phyloP scores from a whole-genome alignment of 805 yeast species.

The Saturnispora silvae region DNA sequence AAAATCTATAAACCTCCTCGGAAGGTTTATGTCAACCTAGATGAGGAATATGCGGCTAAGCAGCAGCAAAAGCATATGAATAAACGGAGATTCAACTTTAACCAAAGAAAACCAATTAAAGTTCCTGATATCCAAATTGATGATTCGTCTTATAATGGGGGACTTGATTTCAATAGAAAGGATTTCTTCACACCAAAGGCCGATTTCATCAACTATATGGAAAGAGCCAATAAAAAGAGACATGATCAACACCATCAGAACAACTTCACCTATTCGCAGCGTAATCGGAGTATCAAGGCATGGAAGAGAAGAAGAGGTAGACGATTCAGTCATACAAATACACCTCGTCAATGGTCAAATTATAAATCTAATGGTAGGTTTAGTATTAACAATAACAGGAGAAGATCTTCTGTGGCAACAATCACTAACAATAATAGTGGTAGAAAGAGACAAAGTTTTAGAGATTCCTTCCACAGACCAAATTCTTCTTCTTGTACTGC shows the following conservation, averaged over 20 bases:
- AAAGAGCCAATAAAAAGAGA: conserved; percentile 35
- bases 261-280: conserved; percentile 1
- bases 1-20: conserved; percentile 13
- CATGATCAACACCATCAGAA: conserved; percentile 7
- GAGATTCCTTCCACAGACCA: conserved; percentile 4
- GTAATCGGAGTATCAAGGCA: conserved; percentile 19
- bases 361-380: background rate
- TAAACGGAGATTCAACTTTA: conserved; percentile 11
- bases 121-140: conserved; percentile 18
- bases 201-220: conserved; percentile 61
- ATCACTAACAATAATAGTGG: conserved; percentile 10
- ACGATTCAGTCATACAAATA: conserved; percentile 15
- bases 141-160: conserved; percentile 10
- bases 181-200: conserved; percentile 76
- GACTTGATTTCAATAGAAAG: conserved; percentile 42
- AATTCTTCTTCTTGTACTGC: background rate
- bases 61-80: background rate
- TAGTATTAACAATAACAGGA: conserved; percentile 12
- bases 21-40: conserved; percentile 6
- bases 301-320: conserved; percentile 21
- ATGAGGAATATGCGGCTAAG: background rate
- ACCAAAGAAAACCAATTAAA: conserved; percentile 22
- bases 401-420: conserved; percentile 7
- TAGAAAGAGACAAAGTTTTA: conserved; percentile 11
- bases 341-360: background rate